Conservation (phyloP, 139 green algal genomes). For the Chlorella sp. region DNA sequence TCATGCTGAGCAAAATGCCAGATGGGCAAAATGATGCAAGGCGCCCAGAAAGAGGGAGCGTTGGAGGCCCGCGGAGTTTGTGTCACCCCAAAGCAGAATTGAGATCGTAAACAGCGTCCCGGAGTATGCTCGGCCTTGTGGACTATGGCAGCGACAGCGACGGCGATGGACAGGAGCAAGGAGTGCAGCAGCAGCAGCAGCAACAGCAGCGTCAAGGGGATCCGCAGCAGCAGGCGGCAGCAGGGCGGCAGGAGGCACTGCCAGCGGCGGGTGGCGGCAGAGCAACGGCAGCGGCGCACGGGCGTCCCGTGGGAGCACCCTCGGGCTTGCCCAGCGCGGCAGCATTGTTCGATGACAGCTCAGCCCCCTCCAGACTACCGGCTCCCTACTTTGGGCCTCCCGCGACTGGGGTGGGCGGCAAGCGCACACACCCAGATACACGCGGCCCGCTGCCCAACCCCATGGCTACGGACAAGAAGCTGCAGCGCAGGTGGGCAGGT, state of each 20-base stretch:
- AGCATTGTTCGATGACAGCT: background rate
- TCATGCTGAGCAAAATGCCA: background rate
- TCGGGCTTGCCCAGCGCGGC: slow-evolving; percentile 5
- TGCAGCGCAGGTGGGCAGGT: background rate
- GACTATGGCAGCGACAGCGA: slow-evolving; percentile 18
- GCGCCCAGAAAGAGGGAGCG: background rate
- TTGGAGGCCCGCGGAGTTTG: background rate
- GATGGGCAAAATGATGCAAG: background rate
- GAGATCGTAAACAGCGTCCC: background rate
- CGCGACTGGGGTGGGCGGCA: background rate
- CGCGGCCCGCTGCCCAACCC: slow-evolving; percentile 27
- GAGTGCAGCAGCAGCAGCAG: background rate
- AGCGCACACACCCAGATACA: slow-evolving; percentile 18
- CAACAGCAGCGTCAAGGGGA: background rate
- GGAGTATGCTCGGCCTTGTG: slow-evolving; percentile 9
- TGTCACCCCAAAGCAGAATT: background rate
- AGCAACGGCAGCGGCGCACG: background rate
- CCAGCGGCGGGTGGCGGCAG: background rate
- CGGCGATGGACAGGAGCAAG: slow-evolving; percentile 1
- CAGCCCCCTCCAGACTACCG: background rate
- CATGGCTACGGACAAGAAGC: slow-evolving; percentile 17
- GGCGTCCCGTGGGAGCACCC: too few species aligned
- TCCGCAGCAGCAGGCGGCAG: background rate
- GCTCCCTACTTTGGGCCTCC: background rate
- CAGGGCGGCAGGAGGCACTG: background rate